A percentile compares a stretch with the other conserved stretches of the same genome.
Evolutionary conservation across 1,139 yeast genomes (phyloP).

Genomic region (Taiozyma sp.): DNA sequence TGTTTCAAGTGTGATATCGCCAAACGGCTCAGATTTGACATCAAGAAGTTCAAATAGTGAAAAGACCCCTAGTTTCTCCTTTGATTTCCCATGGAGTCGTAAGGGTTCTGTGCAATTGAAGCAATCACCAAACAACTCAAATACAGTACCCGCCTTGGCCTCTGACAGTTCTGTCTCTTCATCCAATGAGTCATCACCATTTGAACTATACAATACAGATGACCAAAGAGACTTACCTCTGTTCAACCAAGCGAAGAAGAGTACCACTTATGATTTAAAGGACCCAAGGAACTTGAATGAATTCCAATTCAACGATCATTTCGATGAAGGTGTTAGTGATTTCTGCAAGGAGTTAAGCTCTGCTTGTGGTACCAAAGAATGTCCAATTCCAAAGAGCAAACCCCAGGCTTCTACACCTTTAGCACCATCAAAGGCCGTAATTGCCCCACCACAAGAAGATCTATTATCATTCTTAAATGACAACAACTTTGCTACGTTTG

Average conservation of each 20-base stretch:
- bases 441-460: slow-evolving; percentile 7
- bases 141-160: slow-evolving; percentile 20
- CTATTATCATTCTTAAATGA: slow-evolving; percentile 41
- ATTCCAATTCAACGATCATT: slow-evolving; percentile 35
- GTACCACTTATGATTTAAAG: slow-evolving; percentile 4
- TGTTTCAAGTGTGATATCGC: slow-evolving; percentile 10
- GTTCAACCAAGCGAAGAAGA: slow-evolving; percentile 17
- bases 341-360: slow-evolving; percentile 71
- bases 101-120: slow-evolving; percentile 11
- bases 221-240: slow-evolving; percentile 18
- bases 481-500: slow-evolving; percentile 40
- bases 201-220: slow-evolving; percentile 19
- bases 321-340: slow-evolving; percentile 44
- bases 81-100: slow-evolving; percentile 38
- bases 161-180: slow-evolving; percentile 21
- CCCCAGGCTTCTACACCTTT: slow-evolving; percentile 20
- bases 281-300: slow-evolving; percentile 12
- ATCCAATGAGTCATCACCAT: slow-evolving; percentile 20
- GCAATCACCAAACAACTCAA: slow-evolving; percentile 5
- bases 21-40: slow-evolving; percentile 12
- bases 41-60: slow-evolving; percentile 5
- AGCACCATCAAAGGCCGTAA: slow-evolving; percentile 1
- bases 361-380: slow-evolving; percentile 78
- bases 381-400: slow-evolving; percentile 56
- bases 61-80: slow-evolving; percentile 25